Percentiles rank a stretch among this genome's conserved stretches.
Conservation (phyloP, 1,284 basidiomycete genomes). For the Ustilago tritici region DNA sequence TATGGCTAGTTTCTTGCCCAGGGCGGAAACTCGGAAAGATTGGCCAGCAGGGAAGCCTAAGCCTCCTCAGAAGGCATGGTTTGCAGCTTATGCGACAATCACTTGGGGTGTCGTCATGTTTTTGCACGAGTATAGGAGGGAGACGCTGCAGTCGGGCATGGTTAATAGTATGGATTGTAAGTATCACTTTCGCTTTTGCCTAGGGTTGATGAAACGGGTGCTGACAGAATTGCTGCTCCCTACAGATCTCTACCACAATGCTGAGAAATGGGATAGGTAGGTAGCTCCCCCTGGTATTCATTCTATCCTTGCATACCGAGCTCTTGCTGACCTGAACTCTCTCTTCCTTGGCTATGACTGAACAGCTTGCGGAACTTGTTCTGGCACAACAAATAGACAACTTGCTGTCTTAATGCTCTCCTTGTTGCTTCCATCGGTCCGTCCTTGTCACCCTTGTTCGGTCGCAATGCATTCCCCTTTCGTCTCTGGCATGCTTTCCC, state of each 20-base stretch:
- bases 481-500: too few species aligned
- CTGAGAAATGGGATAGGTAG: slow-evolving; percentile 66
- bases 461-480: too few species aligned
- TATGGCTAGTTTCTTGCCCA: slow-evolving; percentile 64
- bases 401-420: neutral
- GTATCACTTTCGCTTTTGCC: slow-evolving; percentile 19
- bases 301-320: neutral
- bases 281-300: slow-evolving; percentile 3
- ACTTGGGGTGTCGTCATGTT: slow-evolving; percentile 99
- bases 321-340: slow-evolving; percentile 12
- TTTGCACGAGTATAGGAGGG: slow-evolving; percentile 85
- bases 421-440: neutral
- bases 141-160: slow-evolving; percentile 93
- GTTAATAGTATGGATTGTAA: slow-evolving; percentile 72
- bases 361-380: slow-evolving; percentile 64
- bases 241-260: slow-evolving; percentile 67
- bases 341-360: neutral
- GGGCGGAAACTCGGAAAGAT: slow-evolving; percentile 57
- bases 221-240: neutral
- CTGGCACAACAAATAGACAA: slow-evolving; percentile 68
- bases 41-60: slow-evolving; percentile 64
- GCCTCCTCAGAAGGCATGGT: slow-evolving; percentile 77
- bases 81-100: slow-evolving; percentile 87
- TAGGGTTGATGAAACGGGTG: neutral
- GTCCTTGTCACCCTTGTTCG: too few species aligned